phyloP scores from a whole-genome alignment of 768 basidiomycete genomes.

The Baorangia bicolor region DNA sequence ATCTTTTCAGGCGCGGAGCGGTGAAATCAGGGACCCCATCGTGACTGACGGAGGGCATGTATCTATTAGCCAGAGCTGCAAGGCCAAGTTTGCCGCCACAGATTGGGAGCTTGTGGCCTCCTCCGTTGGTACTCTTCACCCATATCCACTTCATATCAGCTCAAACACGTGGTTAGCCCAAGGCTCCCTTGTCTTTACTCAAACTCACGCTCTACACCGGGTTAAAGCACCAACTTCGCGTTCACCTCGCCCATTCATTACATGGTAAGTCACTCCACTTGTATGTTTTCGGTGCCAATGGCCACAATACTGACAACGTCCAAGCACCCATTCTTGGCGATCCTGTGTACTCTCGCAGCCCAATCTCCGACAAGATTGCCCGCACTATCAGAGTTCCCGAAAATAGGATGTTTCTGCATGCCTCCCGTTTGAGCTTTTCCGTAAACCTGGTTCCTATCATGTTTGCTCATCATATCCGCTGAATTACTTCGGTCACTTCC shows the following conservation, averaged over 20 bases:
- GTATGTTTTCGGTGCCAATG: neutral
- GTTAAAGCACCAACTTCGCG: slow-evolving; percentile 68
- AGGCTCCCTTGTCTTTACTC: slow-evolving; percentile 54
- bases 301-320: slow-evolving; percentile 10
- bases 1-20: slow-evolving; percentile 39
- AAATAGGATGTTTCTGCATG: slow-evolving; percentile 60
- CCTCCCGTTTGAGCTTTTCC: slow-evolving; percentile 54
- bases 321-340: slow-evolving; percentile 71
- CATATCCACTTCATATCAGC: slow-evolving; percentile 16
- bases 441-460: slow-evolving; percentile 36
- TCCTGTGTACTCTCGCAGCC: slow-evolving; percentile 43
- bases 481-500: neutral
- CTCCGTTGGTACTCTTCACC: slow-evolving; percentile 45
- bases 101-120: slow-evolving; percentile 60
- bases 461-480: neutral
- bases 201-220: slow-evolving; percentile 59
- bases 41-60: slow-evolving; percentile 45
- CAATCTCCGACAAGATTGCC: slow-evolving; percentile 31
- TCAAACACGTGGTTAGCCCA: slow-evolving; percentile 34
- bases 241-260: slow-evolving; percentile 55
- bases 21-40: slow-evolving; percentile 46
- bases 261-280: slow-evolving; percentile 37
- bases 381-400: slow-evolving; percentile 35
- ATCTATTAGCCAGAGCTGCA: slow-evolving; percentile 29
- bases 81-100: slow-evolving; percentile 34